A percentile compares a stretch with the other conserved stretches of the same genome.
Evolutionary conservation across 176 grass and related monocot genomes (phyloP).

Genomic region (Pontederia crassipes): DNA sequence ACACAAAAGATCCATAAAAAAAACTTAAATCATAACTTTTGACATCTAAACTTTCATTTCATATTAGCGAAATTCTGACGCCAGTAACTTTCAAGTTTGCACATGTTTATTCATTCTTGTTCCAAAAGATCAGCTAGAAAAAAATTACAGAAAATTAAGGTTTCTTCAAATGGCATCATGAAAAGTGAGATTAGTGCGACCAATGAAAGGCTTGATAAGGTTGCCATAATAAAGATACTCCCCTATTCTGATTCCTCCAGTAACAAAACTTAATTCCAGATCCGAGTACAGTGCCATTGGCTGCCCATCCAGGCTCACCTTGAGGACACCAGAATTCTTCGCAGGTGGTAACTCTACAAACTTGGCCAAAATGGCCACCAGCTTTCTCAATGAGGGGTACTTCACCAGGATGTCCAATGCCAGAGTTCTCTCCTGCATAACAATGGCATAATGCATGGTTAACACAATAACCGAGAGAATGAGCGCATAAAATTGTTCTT

Average conservation of each 20-base stretch:
- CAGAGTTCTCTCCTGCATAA: conserved; percentile 40
- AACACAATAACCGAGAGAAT: background rate
- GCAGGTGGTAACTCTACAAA: conserved; percentile 16
- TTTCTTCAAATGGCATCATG: too few relatives aligned
- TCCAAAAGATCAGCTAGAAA: too few relatives aligned
- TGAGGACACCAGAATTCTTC: conserved; percentile 35
- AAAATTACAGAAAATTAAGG: too few relatives aligned
- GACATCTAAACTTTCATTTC: too few relatives aligned
- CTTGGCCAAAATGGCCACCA: conserved; percentile 30
- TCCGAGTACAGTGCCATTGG: conserved; percentile 45
- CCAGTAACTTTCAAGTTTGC: too few relatives aligned
- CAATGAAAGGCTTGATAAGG: conserved; percentile 28
- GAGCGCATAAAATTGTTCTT: background rate
- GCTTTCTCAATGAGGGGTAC: conserved; percentile 35
- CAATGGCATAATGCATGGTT: background rate
- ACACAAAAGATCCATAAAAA: too few relatives aligned
- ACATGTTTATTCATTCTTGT: too few relatives aligned
- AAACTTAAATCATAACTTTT: too few relatives aligned
- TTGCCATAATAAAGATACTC: conserved; percentile 55
- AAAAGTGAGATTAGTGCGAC: conserved; percentile 42
- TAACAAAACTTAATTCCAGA: conserved; percentile 27
- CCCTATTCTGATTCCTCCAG: conserved; percentile 51
- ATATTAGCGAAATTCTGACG: too few relatives aligned
- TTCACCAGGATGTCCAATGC: conserved; percentile 38
- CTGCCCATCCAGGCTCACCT: conserved; percentile 49